Evolutionary conservation across 345 rosid genomes (phyloP).

Genomic region (Bruguiera gymnorhiza): DNA sequence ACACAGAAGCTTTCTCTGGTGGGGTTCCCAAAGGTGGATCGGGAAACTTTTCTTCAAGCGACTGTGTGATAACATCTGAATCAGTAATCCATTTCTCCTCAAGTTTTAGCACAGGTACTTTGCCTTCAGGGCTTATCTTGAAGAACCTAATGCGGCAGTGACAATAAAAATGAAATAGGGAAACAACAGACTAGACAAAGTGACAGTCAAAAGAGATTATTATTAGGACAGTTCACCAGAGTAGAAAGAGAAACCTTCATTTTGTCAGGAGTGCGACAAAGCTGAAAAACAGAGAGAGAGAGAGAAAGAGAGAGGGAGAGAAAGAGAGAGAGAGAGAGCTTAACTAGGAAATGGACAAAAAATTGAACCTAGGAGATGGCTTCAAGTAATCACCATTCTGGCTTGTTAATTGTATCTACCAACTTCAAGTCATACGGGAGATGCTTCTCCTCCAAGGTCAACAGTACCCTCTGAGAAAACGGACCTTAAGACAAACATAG

Average conservation of each 20-base stretch:
- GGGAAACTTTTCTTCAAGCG: constrained; percentile 83
- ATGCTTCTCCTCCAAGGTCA: constrained; percentile 89
- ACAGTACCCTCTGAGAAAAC: constrained; percentile 81
- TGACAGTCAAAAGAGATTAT: no score
- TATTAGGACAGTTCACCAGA: no score
- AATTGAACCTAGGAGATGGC: constrained; percentile 1
- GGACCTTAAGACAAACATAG: constrained; percentile 52
- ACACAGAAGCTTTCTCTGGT: constrained; percentile 82
- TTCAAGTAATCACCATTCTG: constrained; percentile 65
- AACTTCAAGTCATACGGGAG: constrained; percentile 79
- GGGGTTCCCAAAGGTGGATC: constrained; percentile 77
- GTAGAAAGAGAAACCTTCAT: not conserved
- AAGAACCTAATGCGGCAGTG: constrained; percentile 58
- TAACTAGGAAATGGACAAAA: not conserved
- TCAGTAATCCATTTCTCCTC: constrained; percentile 93
- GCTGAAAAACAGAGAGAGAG: not conserved
- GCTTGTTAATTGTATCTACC: constrained; percentile 78
- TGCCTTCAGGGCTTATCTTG: constrained; percentile 76
- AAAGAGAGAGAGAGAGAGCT: no score
- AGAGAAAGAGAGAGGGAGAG: not conserved
- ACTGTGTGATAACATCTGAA: constrained; percentile 81
- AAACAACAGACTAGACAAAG: not conserved
- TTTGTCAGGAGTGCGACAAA: not conserved
- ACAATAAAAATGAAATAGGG: not conserved
- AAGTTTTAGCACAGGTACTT: constrained; percentile 80